phyloP scores from a whole-genome alignment of 129 eudicot species.

The Helianthus annuus region DNA sequence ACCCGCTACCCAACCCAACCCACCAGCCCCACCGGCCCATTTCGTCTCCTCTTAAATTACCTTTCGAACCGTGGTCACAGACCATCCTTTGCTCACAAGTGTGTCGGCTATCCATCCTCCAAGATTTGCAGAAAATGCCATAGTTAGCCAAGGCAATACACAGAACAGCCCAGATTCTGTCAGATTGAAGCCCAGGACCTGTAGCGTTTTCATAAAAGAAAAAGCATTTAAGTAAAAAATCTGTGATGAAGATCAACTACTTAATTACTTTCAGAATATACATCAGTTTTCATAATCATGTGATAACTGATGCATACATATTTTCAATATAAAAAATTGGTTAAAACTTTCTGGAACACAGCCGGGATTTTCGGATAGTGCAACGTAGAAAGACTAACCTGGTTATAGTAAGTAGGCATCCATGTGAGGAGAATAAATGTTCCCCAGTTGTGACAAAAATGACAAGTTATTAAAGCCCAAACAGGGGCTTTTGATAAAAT shows the following conservation, averaged over 20 bases:
- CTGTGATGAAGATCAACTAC: neutral
- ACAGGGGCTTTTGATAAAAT: conserved; percentile 83
- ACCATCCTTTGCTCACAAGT: conserved; percentile 78
- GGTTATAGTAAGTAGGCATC: conserved; percentile 96
- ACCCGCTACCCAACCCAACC: neutral
- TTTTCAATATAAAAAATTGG: neutral
- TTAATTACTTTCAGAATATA: neutral
- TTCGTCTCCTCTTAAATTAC: conserved; percentile 36
- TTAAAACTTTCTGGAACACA: neutral
- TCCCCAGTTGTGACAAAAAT: conserved; percentile 93
- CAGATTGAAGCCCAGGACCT: conserved; percentile 86
- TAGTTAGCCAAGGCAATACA: conserved; percentile 95
- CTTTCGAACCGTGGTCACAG: conserved; percentile 86
- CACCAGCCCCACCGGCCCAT: neutral
- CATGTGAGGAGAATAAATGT: conserved; percentile 87
- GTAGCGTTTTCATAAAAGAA: conserved; percentile 21
- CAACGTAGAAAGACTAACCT: conserved; percentile 41
- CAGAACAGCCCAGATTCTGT: conserved; percentile 86
- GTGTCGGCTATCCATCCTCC: conserved; percentile 99
- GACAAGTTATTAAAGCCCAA: conserved; percentile 84
- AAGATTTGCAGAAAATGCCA: conserved; percentile 90
- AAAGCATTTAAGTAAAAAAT: neutral
- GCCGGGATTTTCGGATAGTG: neutral
- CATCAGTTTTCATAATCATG: neutral
- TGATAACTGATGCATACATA: neutral